These are phyloP conservation scores for Ceratocystis alfenasii DNA, from an alignment of 2,329 filamentous ascomycete species.

Conservation along the genomic window DNA sequence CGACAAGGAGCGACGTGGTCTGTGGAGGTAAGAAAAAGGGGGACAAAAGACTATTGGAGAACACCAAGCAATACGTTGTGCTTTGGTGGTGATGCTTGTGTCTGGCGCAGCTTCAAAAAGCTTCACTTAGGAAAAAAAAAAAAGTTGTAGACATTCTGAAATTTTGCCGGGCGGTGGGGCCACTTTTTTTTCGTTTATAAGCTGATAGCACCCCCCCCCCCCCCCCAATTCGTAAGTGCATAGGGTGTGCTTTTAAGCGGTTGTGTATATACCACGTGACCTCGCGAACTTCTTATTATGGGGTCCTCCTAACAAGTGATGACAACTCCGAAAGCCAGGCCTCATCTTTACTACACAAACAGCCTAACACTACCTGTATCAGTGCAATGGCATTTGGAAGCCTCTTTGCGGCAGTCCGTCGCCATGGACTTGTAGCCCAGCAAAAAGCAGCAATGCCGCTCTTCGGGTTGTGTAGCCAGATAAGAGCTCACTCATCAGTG, in stretches of 20 bases:
- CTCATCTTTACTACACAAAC: neutral
- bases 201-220: conserved; percentile 18
- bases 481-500: conserved; percentile 18
- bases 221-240: neutral
- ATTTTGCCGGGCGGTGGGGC: conserved; percentile 23
- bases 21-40: neutral
- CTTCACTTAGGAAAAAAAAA: conserved; percentile 11
- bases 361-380: neutral
- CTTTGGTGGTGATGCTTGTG: neutral
- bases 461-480: conserved; percentile 9
- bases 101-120: conserved; percentile 8
- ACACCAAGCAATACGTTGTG: neutral
- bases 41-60: neutral
- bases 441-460: neutral
- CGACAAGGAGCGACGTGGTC: neutral
- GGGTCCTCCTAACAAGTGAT: neutral
- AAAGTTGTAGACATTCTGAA: conserved; percentile 10
- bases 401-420: neutral
- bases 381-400: neutral
- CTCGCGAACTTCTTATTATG: neutral
- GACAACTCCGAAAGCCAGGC: neutral
- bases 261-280: conserved; percentile 7
- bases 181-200: conserved; percentile 13
- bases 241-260: neutral
- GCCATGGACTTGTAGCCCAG: neutral